A percentile compares a stretch with the other conserved stretches of the same genome.
phyloP scores from a whole-genome alignment of 805 yeast genomes.

The Candida boidinii region DNA sequence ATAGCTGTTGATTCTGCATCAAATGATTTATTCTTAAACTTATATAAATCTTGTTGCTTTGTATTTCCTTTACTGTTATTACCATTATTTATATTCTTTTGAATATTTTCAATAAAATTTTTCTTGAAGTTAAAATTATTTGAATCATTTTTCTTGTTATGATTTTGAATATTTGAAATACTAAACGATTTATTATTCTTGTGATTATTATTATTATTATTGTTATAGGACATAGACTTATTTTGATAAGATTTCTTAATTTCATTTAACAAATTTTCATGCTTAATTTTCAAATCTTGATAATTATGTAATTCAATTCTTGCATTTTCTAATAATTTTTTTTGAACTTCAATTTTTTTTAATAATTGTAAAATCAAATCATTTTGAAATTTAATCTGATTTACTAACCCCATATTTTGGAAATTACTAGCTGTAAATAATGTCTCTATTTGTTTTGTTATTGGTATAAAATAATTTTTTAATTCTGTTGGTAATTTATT shows the following conservation, averaged over 20 bases:
- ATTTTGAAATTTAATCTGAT: slow-evolving; percentile 3
- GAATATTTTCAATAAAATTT: slow-evolving; percentile 8
- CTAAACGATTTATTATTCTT: slow-evolving; percentile 4
- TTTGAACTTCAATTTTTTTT: slow-evolving; percentile 4
- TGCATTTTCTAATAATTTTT: slow-evolving; percentile 8
- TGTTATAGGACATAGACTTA: neutral
- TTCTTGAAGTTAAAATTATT: too few species aligned
- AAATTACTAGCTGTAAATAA: slow-evolving; percentile 6
- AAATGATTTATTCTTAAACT: slow-evolving; percentile 14
- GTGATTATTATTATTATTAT: neutral
- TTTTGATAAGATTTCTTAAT: slow-evolving; percentile 1
- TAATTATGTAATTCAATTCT: slow-evolving; percentile 6
- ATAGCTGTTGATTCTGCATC: slow-evolving; percentile 2
- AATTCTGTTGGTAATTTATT: slow-evolving; percentile 8
- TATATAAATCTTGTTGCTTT: slow-evolving; percentile 1
- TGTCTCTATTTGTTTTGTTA: slow-evolving; percentile 9
- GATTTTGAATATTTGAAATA: slow-evolving; percentile 5
- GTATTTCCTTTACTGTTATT: slow-evolving; percentile 5
- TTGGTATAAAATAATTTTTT: slow-evolving; percentile 8
- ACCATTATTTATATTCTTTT: too few species aligned
- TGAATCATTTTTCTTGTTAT: slow-evolving; percentile 5
- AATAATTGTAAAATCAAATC: slow-evolving; percentile 1
- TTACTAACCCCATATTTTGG: slow-evolving; percentile 9
- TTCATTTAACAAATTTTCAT: slow-evolving; percentile 1
- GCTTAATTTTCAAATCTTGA: slow-evolving; percentile 3